Conservation (phyloP, 163 green algal genomes). For the Prototheca stagnorum region DNA sequence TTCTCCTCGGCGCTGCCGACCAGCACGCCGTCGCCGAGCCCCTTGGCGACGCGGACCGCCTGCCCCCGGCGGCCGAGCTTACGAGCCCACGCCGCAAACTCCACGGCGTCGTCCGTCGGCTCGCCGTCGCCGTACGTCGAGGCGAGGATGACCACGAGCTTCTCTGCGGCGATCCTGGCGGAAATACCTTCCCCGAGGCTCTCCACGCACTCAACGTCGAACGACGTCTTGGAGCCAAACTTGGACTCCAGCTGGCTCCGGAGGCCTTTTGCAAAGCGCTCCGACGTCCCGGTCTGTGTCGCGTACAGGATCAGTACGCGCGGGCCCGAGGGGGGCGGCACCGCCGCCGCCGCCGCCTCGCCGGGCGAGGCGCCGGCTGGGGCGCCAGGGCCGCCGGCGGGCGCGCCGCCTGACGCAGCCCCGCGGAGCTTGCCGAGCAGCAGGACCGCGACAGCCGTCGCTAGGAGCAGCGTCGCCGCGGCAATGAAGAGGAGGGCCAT, state of each 20-base stretch:
- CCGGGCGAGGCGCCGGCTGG: not conserved
- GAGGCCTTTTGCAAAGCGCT: constrained; percentile 87
- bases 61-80: no score
- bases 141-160: constrained; percentile 63
- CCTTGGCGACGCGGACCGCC: no score
- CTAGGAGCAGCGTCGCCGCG: no score
- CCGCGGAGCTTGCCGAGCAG: not conserved
- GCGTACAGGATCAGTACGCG: constrained; percentile 46
- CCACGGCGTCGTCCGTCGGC: constrained; percentile 77
- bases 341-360: not conserved
- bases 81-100: constrained; percentile 83
- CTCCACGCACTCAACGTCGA: constrained; percentile 36
- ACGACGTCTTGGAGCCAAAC: constrained; percentile 28
- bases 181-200: no score
- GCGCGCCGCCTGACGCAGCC: not conserved
- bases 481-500: no score
- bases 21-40: not conserved
- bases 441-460: no score
- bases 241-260: constrained; percentile 37
- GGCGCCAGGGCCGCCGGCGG: not conserved
- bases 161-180: no score
- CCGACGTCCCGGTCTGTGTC: constrained; percentile 81
- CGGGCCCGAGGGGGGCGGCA: not conserved
- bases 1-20: constrained; percentile 31
- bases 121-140: constrained; percentile 95